Conservation (phyloP, 2,329 filamentous ascomycete genomes). For the Colletotrichum theobromicola region DNA sequence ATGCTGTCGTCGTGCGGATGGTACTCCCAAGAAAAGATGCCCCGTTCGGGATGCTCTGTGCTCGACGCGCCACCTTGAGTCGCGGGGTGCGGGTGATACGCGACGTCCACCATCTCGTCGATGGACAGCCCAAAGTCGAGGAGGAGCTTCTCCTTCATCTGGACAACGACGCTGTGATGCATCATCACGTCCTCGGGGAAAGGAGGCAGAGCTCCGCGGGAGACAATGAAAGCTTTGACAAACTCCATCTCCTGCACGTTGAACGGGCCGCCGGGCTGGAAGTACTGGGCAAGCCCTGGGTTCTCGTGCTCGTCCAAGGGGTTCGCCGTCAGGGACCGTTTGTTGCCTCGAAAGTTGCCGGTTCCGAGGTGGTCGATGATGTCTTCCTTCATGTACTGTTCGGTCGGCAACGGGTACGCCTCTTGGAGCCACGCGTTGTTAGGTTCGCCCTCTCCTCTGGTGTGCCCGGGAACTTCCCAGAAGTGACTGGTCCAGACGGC, state of each 20-base stretch:
- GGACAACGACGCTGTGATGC: background rate
- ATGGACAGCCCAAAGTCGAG: background rate
- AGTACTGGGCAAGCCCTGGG: background rate
- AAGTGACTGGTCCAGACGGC: constrained; percentile 19
- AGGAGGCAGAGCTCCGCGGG: background rate
- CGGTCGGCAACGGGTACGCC: background rate
- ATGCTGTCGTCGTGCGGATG: background rate
- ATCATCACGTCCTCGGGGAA: background rate
- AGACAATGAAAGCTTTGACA: constrained; percentile 9
- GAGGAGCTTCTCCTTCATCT: background rate
- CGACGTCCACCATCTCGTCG: background rate
- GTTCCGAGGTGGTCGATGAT: background rate
- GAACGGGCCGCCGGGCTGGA: background rate
- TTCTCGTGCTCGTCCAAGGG: background rate
- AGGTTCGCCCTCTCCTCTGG: background rate
- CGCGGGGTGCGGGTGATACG: background rate
- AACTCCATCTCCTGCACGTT: background rate
- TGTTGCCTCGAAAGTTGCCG: background rate
- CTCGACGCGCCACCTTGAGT: background rate
- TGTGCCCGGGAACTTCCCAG: constrained; percentile 19
- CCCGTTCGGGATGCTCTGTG: background rate
- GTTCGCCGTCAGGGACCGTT: background rate
- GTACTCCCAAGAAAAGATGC: constrained; percentile 9
- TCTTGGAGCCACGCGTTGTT: background rate
- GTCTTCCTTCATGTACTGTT: background rate